These are phyloP conservation scores for Hyphodiscus hymeniophilus DNA, from an alignment of 495 filamentous ascomycete genomes.

Conservation along the genomic window DNA sequence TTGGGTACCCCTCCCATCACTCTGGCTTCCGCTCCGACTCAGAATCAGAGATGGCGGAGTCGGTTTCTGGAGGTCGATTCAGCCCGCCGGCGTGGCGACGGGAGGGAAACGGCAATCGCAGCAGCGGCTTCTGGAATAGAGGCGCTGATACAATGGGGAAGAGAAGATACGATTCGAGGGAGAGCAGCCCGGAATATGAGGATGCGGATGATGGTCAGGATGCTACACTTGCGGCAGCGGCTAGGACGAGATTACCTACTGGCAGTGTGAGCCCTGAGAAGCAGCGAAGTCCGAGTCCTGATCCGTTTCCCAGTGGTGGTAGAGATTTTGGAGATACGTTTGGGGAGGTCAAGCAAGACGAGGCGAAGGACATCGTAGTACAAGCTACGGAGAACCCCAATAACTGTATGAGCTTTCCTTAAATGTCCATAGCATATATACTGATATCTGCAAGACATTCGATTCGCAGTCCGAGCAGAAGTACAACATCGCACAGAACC, in stretches of 20 bases:
- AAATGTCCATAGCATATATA: not conserved
- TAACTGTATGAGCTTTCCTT: slow-evolving; percentile 19
- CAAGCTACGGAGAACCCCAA: slow-evolving; percentile 15
- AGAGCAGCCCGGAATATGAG: slow-evolving; percentile 23
- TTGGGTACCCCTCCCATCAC: slow-evolving; percentile 63
- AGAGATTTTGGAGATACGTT: slow-evolving; percentile 18
- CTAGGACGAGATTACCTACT: slow-evolving; percentile 41
- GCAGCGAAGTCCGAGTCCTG: slow-evolving; percentile 33
- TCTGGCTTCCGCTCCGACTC: slow-evolving; percentile 64
- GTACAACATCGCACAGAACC: slow-evolving; percentile 81
- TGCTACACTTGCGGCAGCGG: slow-evolving; percentile 39
- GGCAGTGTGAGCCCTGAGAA: slow-evolving; percentile 45
- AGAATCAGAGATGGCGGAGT: slow-evolving; percentile 41
- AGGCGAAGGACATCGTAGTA: slow-evolving; percentile 1
- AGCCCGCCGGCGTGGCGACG: slow-evolving; percentile 49
- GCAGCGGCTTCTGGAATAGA: slow-evolving; percentile 46
- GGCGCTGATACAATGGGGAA: slow-evolving; percentile 27
- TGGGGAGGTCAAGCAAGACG: slow-evolving; percentile 12
- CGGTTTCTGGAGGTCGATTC: slow-evolving; percentile 40
- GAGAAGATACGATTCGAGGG: slow-evolving; percentile 16
- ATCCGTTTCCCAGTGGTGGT: slow-evolving; percentile 22
- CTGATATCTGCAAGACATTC: slow-evolving; percentile 54
- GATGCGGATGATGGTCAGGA: slow-evolving; percentile 25
- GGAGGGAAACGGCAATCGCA: slow-evolving; percentile 40
- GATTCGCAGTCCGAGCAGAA: slow-evolving; percentile 77